These are phyloP conservation scores for Kodamaea leandrae DNA, from an alignment of 805 yeast species.

Conservation along the genomic window DNA sequence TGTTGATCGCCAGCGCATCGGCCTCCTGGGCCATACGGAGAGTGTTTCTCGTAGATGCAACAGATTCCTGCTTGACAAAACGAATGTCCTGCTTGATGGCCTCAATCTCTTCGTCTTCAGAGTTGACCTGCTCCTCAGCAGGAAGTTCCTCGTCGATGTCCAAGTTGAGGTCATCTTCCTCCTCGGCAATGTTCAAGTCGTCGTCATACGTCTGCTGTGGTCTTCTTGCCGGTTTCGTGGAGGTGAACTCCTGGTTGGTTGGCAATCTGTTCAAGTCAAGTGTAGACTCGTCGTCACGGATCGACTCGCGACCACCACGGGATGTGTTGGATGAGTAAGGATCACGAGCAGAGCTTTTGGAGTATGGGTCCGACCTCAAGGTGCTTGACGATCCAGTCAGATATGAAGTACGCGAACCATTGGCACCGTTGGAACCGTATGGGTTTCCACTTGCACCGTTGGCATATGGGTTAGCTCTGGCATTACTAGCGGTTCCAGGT, in stretches of 20 bases:
- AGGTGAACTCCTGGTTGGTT: conserved; percentile 23
- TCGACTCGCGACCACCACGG: too few species aligned
- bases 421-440: too few species aligned
- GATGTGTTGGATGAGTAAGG: conserved; percentile 15
- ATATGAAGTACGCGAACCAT: too few species aligned
- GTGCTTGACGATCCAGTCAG: conserved; percentile 1
- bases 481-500: too few species aligned
- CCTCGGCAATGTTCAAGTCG: conserved; percentile 34
- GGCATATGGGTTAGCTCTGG: conserved; percentile 9
- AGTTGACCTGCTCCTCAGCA: conserved; percentile 39
- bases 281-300: conserved; percentile 29
- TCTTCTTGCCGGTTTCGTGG: conserved; percentile 17
- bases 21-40: conserved; percentile 52
- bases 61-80: conserved; percentile 82
- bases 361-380: conserved; percentile 1
- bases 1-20: conserved; percentile 53
- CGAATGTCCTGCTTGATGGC: conserved; percentile 78
- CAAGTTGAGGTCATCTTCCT: conserved; percentile 40
- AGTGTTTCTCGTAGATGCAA: conserved; percentile 82
- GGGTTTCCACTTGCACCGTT: conserved; percentile 5
- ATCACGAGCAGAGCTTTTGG: conserved; percentile 7
- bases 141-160: conserved; percentile 36
- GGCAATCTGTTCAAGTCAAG: conserved; percentile 41
- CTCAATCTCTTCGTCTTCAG: conserved; percentile 87
- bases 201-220: conserved; percentile 14